Evolutionary conservation across 257 asterid genomes (phyloP).

Genomic region (Solanum rostratum): DNA sequence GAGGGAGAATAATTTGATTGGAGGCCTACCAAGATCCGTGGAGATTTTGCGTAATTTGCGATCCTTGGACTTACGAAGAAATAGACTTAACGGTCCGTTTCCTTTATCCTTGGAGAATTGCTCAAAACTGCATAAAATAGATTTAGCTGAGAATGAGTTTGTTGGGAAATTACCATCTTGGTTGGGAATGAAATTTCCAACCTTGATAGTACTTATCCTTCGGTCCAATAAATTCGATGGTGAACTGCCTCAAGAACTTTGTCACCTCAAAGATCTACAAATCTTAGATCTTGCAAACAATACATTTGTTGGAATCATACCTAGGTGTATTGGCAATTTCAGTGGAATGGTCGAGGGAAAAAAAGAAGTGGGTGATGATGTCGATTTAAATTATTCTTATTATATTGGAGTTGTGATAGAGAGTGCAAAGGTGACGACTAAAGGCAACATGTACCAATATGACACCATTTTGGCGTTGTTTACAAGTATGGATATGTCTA

Average conservation of each 20-base stretch:
- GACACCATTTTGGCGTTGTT: constrained; percentile 6
- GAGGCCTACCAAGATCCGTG: constrained; percentile 16
- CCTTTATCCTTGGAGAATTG: constrained; percentile 5
- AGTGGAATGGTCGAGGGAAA: constrained; percentile 16
- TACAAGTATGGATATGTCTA: constrained; percentile 12
- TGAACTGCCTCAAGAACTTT: constrained; percentile 6
- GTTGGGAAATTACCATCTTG: constrained; percentile 13
- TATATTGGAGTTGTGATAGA: not conserved
- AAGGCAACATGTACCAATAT: not conserved
- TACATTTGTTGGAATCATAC: constrained; percentile 1
- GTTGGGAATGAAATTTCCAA: constrained; percentile 4
- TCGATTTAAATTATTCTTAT: not conserved
- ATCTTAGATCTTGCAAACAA: constrained; percentile 20
- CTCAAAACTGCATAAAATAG: not conserved
- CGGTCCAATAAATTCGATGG: constrained; percentile 11
- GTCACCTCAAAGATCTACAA: constrained; percentile 6
- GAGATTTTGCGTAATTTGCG: not conserved
- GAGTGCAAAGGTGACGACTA: constrained; percentile 6
- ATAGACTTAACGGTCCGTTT: constrained; percentile 2
- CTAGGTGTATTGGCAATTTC: constrained; percentile 13
- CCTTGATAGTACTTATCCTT: constrained; percentile 5
- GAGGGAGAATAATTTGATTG: constrained; percentile 10
- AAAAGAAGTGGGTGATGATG: not conserved
- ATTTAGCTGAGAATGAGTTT: constrained; percentile 10
- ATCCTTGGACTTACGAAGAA: constrained; percentile 9